Base-by-base conservation (phyloP, 2,329 filamentous ascomycete species). In the Aspergillus fructus region DNA sequence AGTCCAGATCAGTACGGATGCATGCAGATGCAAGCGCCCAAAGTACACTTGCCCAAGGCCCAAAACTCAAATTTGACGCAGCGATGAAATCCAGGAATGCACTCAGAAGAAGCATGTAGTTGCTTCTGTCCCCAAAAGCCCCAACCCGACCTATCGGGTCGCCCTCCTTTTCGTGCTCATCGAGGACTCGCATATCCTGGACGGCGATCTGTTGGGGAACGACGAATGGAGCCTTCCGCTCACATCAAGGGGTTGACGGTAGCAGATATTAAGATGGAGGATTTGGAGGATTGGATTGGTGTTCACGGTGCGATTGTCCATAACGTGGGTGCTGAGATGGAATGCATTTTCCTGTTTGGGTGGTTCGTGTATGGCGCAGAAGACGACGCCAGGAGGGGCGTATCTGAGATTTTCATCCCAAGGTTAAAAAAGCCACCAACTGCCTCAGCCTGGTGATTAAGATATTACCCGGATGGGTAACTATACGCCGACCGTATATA, bases 21-120 rank as follows among this genome's bases (percentile, higher is more conserved):
- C 47, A 49, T 48, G 24, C 21, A 52, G 48, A 47, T 43, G 39
- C 47, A 48, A 30, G 27, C 9, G 27, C 27, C 27, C 8, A 59
- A 59, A 55, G 56, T 52, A 55, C 56, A 55, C 48, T 59, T 51
- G 27, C 19, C 30, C 23, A n/a, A 37, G 37, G 37, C 19, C 30
- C 21, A 17, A 21, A 45, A 33, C 27, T 34, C 43, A 46, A 56
- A 49, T 19, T n/a, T 46, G 47, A 23, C 45, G 54, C 59, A 57
- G 41, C 34, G 30, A 55, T 30, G 40, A 55, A 56, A 59, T 43
- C 59, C 59, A 46, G 59, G 59, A 62, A 58, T 47, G 43, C 54
- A 49, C 19, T 23, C 12, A 24, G 5, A 19, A n/a, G 12, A 37
- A 37, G 19, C n/a, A 24, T 51, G 15, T 4, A 5, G 43, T 7